phyloP scores from a whole-genome alignment of 2,329 filamentous ascomycete species.

The Coniochaeta sp. region DNA sequence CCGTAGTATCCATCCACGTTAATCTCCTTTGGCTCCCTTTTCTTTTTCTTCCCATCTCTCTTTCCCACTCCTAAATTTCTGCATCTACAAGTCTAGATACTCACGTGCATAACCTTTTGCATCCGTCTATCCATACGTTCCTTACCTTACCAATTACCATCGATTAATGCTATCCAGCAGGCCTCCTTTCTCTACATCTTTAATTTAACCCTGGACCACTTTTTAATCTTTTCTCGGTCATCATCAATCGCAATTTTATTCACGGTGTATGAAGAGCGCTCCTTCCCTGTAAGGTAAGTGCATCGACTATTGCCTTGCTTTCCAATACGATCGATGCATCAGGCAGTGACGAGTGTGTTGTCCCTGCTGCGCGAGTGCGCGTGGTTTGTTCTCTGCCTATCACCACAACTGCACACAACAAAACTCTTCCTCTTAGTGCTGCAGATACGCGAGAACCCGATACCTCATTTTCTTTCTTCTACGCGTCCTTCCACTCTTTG shows the following conservation, averaged over 20 bases:
- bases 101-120: neutral
- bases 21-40: neutral
- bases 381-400: neutral
- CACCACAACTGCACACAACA: neutral
- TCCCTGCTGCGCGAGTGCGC: neutral
- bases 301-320: neutral
- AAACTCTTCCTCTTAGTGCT: neutral
- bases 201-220: neutral
- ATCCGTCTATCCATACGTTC: neutral
- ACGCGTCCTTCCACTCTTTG: neutral
- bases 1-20: neutral
- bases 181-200: neutral
- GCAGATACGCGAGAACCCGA: neutral
- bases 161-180: neutral
- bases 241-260: neutral
- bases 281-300: neutral
- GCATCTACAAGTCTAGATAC: no score
- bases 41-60: neutral
- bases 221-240: neutral
- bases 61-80: neutral
- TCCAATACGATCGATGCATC: no score
- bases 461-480: neutral
- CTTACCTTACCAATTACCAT: neutral
- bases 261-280: neutral
- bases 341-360: no score